Evolutionary conservation across 2,329 filamentous ascomycete genomes (phyloP).

Genomic region (Orbilia ellipsospora): DNA sequence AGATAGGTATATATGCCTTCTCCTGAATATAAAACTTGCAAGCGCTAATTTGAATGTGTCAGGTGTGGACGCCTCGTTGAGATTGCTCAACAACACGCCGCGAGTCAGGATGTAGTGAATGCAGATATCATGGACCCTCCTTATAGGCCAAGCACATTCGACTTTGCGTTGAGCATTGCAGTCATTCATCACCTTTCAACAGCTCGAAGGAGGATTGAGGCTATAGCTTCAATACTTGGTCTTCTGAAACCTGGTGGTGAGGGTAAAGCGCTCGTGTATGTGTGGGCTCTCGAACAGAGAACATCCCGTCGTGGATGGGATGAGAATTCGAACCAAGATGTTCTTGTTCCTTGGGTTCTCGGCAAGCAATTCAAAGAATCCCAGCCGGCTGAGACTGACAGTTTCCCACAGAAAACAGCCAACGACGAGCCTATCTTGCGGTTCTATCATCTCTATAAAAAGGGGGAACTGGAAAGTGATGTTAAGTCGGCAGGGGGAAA

Average conservation of each 20-base stretch:
- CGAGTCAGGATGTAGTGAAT: conserved; percentile 74
- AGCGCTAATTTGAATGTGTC: conserved; percentile 25
- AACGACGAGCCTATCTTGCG: conserved; percentile 74
- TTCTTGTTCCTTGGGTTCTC: conserved; percentile 95
- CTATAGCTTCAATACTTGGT: conserved; percentile 76
- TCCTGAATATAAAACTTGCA: background rate
- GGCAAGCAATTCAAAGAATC: conserved; percentile 53
- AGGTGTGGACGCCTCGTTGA: conserved; percentile 71
- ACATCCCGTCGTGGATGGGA: conserved; percentile 89
- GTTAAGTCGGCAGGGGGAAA: conserved; percentile 77
- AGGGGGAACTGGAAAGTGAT: conserved; percentile 87
- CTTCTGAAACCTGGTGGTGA: conserved; percentile 66
- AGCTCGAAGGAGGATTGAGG: conserved; percentile 75
- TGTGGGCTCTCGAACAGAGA: conserved; percentile 95
- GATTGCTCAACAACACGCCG: conserved; percentile 67
- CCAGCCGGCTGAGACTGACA: background rate
- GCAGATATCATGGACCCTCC: conserved; percentile 87
- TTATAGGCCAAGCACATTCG: conserved; percentile 74
- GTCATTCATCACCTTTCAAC: conserved; percentile 95
- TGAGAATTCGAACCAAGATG: conserved; percentile 83
- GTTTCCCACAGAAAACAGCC: background rate
- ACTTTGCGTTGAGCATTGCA: conserved; percentile 94
- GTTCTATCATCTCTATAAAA: conserved; percentile 92
- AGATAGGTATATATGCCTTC: conserved; percentile 74
- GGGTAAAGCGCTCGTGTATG: conserved; percentile 79